Conservation (phyloP, 768 basidiomycete genomes). For the Hericium erinaceus region DNA sequence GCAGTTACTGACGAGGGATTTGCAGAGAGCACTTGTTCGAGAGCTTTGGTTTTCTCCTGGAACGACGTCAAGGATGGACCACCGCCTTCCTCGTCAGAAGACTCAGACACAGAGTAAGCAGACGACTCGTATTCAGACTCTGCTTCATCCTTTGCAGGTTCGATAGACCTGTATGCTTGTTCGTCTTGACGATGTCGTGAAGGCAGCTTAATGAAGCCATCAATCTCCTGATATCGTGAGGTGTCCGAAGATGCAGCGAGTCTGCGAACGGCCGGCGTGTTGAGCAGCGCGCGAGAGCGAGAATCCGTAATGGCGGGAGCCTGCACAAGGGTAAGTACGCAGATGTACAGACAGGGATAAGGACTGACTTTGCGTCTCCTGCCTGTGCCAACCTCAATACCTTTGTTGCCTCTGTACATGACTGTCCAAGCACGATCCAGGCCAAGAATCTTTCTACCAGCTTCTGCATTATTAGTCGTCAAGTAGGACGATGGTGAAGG, state of each 20-base stretch:
- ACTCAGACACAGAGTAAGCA: constrained; percentile 8
- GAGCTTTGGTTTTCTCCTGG: constrained; percentile 46
- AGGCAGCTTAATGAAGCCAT: constrained; percentile 57
- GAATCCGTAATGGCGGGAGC: constrained; percentile 48
- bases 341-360: constrained; percentile 14
- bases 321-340: constrained; percentile 1
- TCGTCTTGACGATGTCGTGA: constrained; percentile 28
- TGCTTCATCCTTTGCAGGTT: constrained; percentile 18
- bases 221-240: constrained; percentile 50
- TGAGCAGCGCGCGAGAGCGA: constrained; percentile 42
- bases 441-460: constrained; percentile 13
- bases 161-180: constrained; percentile 43
- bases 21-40: constrained; percentile 45
- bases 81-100: constrained; percentile 2
- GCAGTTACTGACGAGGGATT: constrained; percentile 43
- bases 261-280: constrained; percentile 40
- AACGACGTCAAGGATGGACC: constrained; percentile 25
- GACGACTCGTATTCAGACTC: constrained; percentile 29
- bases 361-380: constrained; percentile 18
- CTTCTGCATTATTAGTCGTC: constrained; percentile 11
- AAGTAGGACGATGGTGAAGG: neutral
- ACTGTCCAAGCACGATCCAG: constrained; percentile 4
- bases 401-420: constrained; percentile 5
- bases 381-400: constrained; percentile 8
- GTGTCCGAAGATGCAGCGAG: constrained; percentile 29